Percentiles rank a stretch among this genome's conserved stretches.
Conservation (phyloP, 495 filamentous ascomycete genomes). For the Hypomontagnella monticulosa region DNA sequence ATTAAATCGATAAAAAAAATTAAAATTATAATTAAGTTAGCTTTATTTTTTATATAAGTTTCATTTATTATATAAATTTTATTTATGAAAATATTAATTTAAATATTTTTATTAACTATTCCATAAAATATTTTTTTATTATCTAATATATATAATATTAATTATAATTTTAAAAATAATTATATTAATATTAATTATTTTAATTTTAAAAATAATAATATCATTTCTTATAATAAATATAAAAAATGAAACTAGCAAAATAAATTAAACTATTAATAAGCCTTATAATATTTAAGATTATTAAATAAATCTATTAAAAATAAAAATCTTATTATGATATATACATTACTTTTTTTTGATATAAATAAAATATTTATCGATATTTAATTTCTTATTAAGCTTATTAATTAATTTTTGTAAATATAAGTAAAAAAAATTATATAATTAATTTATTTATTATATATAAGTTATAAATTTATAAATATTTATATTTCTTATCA, state of each 20-base stretch:
- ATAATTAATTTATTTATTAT: background rate
- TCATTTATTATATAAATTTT: background rate
- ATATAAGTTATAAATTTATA: background rate
- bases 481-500: background rate
- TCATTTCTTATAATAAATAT: background rate
- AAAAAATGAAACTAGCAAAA: too few relatives aligned
- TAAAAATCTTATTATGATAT: background rate
- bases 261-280: background rate
- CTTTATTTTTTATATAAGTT: background rate
- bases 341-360: background rate
- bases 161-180: background rate
- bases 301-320: too few relatives aligned
- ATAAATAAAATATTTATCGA: background rate
- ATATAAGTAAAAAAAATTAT: background rate
- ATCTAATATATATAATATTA: background rate
- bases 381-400: background rate
- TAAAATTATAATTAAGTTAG: too few relatives aligned
- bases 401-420: background rate
- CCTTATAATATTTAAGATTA: background rate
- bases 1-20: too few relatives aligned
- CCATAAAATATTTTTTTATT: background rate
- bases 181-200: background rate
- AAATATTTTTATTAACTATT: background rate
- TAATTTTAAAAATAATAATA: background rate
- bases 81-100: background rate